Evolutionary conservation across 2,329 filamentous ascomycete species (phyloP).

Genomic region (Dryadomyces sulphureus): DNA sequence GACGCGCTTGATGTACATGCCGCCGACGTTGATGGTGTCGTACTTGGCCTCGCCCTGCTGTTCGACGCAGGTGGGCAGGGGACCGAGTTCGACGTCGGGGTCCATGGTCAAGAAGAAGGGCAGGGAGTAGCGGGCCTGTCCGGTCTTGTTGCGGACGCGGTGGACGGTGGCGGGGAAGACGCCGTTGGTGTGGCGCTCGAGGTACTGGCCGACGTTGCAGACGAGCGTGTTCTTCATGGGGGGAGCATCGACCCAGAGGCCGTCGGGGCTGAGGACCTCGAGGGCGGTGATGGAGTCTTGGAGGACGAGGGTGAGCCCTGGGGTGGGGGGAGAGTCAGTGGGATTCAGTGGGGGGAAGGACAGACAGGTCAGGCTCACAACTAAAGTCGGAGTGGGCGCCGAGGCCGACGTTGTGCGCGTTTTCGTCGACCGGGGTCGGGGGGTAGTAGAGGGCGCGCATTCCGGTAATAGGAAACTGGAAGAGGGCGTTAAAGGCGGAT

Average conservation of each 20-base stretch:
- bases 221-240: slow-evolving; percentile 18
- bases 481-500: slow-evolving; percentile 23
- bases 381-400: slow-evolving; percentile 33
- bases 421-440: slow-evolving; percentile 8
- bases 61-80: background rate
- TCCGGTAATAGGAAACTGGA: slow-evolving; percentile 19
- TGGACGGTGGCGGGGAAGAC: slow-evolving; percentile 33
- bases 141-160: slow-evolving; percentile 28
- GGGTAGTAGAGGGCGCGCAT: slow-evolving; percentile 15
- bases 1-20: slow-evolving; percentile 1
- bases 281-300: slow-evolving; percentile 26
- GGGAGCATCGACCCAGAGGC: slow-evolving; percentile 19
- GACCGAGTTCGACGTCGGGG: slow-evolving; percentile 18
- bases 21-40: background rate
- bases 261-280: slow-evolving; percentile 22
- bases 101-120: slow-evolving; percentile 40
- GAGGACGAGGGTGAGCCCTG: slow-evolving; percentile 29
- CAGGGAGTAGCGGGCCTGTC: slow-evolving; percentile 32
- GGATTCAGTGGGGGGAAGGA: background rate
- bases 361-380: slow-evolving; percentile 13
- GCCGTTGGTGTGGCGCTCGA: slow-evolving; percentile 35
- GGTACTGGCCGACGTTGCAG: slow-evolving; percentile 36
- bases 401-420: slow-evolving; percentile 18
- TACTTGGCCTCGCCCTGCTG: background rate
- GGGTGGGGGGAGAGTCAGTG: background rate